Evolutionary conservation across 1,284 basidiomycete species (phyloP), one percentile per base, ranked within the genome.

Genomic region (Sporisorium scitamineum): DNA sequence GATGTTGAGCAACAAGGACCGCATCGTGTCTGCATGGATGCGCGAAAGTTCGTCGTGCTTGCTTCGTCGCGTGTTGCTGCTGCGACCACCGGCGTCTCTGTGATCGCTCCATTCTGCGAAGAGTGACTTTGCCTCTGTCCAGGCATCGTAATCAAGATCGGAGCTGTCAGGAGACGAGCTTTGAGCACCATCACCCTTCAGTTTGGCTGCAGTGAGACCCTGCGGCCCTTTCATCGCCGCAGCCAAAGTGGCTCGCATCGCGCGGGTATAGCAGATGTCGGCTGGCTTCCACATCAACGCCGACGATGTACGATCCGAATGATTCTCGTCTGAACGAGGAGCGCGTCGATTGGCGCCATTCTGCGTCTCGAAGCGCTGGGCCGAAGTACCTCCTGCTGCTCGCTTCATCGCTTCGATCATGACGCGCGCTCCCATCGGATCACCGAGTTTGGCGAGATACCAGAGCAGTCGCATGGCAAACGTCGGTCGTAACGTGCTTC

Each of bases 321-420:
- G 45, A 8, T 14, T 11, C 18, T 34, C 27, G 26, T 29, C 26
- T 7, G 59, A 45, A 9, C 34, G 58, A n/a, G 54, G 59, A 13
- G 51, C 45, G n/a, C 52, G 59, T n/a, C 59, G 51, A 18, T 54
- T 42, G 51, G 8, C 20, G 1, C 7, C 27, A 3, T 50, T 34
- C 22, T 50, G 44, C 37, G 10, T n/a, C 11, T 29, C 26, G 20
- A 26, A 20, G 9, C 34, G n/a, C 29, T 18, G 24, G 7, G 24
- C 26, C 3, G 59, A 26, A 16, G 55, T 31, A 18, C 20, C 32
- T 14, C 31, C 41, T 20, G 63, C 56, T 20, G 71, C 62, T 29
- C 57, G 54, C 31, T 58, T 57, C 67, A 75, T 75, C 8, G 55
- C 57, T 3, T 66, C 63, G 10, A 75, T 52, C 6, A 70, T 8